Evolutionary conservation across 495 filamentous ascomycete genomes (phyloP).

Genomic region (Aspergillus haitiensis): DNA sequence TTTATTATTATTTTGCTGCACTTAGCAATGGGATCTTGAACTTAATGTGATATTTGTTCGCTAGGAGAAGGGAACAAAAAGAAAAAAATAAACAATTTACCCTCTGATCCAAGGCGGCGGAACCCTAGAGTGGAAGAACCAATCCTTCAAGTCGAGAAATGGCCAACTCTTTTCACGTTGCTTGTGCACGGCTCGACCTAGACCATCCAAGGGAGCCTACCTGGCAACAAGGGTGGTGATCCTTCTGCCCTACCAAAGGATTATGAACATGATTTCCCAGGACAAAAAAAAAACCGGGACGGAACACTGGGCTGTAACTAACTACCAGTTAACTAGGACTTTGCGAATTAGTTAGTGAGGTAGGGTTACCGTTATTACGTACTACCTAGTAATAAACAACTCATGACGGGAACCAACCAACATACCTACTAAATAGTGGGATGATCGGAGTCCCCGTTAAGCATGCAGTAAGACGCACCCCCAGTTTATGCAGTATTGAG

Average conservation of each 20-base stretch:
- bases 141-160: background rate
- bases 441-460: background rate
- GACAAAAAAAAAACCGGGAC: background rate
- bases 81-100: slow-evolving; percentile 7
- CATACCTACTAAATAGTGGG: too few relatives aligned
- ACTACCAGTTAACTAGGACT: too few relatives aligned
- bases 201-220: slow-evolving; percentile 1
- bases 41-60: background rate
- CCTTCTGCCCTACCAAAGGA: slow-evolving; percentile 17
- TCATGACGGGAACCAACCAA: too few relatives aligned
- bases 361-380: too few relatives aligned
- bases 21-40: background rate
- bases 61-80: background rate
- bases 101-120: slow-evolving; percentile 5
- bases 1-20: background rate
- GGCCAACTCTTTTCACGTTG: background rate
- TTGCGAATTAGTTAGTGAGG: too few relatives aligned
- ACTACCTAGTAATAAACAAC: too few relatives aligned
- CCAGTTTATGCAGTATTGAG: background rate
- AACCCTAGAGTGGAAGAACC: slow-evolving; percentile 1
- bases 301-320: background rate
- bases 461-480: background rate
- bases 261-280: background rate
- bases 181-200: slow-evolving; percentile 4
- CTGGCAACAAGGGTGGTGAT: slow-evolving; percentile 13